phyloP scores from a whole-genome alignment of 2,329 filamentous ascomycete species.

The Aquanectria penicillioides region DNA sequence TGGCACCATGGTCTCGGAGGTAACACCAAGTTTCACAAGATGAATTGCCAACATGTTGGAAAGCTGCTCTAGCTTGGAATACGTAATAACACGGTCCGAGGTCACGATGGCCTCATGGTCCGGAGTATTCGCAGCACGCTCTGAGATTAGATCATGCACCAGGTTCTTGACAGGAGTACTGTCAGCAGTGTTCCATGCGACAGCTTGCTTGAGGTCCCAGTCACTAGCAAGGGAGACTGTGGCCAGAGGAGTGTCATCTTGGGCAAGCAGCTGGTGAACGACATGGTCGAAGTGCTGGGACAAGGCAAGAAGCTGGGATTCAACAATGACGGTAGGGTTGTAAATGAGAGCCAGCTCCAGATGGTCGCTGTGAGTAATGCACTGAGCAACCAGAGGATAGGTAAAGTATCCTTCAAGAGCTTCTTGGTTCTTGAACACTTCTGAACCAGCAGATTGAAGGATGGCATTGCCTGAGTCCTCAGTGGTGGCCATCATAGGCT shows the following conservation, averaged over 20 bases:
- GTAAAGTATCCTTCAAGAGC: conserved; percentile 32
- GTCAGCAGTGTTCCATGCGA: not conserved
- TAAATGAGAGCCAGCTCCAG: conserved; percentile 5
- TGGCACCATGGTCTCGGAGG: not conserved
- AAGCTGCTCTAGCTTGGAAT: conserved; percentile 20
- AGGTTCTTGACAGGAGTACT: not conserved
- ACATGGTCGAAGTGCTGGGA: not conserved
- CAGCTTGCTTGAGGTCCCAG: not conserved
- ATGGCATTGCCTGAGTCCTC: not conserved
- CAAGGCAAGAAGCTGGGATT: not conserved
- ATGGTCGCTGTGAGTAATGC: too few relatives aligned
- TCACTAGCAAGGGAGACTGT: not conserved
- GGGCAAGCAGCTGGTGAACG: not conserved
- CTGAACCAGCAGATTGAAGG: not conserved
- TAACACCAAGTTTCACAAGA: conserved; percentile 16
- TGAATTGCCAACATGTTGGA: not conserved
- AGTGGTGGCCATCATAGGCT: conserved; percentile 9
- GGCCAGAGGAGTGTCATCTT: not conserved
- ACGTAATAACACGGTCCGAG: conserved; percentile 41
- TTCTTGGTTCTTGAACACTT: conserved; percentile 8
- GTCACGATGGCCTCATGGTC: conserved; percentile 15
- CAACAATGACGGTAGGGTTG: not conserved
- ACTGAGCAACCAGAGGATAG: conserved; percentile 31
- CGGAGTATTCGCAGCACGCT: conserved; percentile 19
- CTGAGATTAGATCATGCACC: conserved; percentile 33